Evolutionary conservation across 176 grass and related monocot species (phyloP), one percentile per base, ranked within the genome.

Genomic region (Echinochloa phyllopogon): DNA sequence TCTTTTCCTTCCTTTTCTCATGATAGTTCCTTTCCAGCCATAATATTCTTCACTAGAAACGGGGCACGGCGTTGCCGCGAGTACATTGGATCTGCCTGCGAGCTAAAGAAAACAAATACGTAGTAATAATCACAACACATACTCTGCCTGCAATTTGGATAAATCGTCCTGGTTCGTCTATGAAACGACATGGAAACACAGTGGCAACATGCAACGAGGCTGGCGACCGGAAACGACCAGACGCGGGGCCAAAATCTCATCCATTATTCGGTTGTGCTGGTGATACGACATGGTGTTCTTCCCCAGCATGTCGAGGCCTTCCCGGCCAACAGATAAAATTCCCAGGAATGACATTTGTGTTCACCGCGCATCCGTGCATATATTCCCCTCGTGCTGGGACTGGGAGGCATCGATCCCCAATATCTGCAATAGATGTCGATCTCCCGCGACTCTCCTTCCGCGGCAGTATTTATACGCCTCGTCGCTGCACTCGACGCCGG

Each of bases 381-480:
- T 6, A 40, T 80, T 80, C 36, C 55, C 48, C 58, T 59, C 61
- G 10, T 68, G 61, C 10, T 69, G 21, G 71, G 21, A 65, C 10
- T 76, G 21, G 71, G 21, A 65, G 62, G 86, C 39, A 87, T 81
- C 37, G 50, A 59, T 87, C 59, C 79, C 63, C 37, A 23, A 62
- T 78, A 27, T 50, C 80, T 44, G 23, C 56, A 6, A 72, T 63
- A 47, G 8, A 8, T 24, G 29, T 33, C 29, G 29, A 33, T 2
- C 29, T 33, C 29, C 29, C 2, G 29, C 29, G 56, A 15, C 40
- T 58, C 50, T 38, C 62, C 29, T 48, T 23, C 23, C 0, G 16
- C 6, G 2, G 52, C n/a, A 42, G 43, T 89, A 76, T 81, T 85
- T 89, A 89, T 85, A 38, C 6, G 8, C 87, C 36, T 68, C 13